Conservation (phyloP, 805 yeast species). For the Yarrowia sp. region DNA sequence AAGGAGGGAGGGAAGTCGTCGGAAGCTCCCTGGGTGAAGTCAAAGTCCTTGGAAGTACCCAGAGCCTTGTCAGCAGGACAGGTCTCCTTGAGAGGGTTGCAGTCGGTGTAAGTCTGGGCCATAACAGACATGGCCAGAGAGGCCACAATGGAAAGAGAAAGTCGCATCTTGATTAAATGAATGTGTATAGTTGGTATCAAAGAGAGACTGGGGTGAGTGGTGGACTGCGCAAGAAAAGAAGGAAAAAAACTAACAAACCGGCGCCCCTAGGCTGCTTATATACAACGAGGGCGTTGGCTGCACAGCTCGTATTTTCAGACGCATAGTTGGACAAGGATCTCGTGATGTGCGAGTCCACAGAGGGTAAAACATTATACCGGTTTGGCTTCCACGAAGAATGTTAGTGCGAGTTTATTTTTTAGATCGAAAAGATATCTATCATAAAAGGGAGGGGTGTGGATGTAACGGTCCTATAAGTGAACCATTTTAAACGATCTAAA, state of each 20-base stretch:
- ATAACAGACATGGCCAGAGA: conserved; percentile 7
- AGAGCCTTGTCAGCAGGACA: conserved; percentile 61
- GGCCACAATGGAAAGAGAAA: neutral
- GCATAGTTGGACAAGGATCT: no score
- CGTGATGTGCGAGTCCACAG: neutral
- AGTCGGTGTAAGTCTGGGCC: conserved; percentile 37
- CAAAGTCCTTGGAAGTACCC: conserved; percentile 50
- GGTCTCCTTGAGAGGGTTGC: conserved; percentile 46
- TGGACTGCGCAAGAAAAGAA: neutral
- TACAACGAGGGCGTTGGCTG: neutral
- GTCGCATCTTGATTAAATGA: neutral
- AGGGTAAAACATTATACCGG: no score
- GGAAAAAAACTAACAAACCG: no score
- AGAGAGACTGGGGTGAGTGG: conserved; percentile 11
- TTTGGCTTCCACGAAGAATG: no score
- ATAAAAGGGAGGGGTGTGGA: neutral
- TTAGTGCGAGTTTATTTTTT: no score
- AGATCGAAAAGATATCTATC: no score
- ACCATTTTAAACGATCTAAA: neutral
- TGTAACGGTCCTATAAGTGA: neutral
- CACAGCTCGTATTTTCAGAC: no score
- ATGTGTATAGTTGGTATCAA: neutral
- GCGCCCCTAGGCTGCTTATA: no score
- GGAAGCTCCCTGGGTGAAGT: conserved; percentile 46
- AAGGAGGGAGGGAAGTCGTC: conserved; percentile 41